Evolutionary conservation across 305 asterid genomes (phyloP), one percentile per base, ranked within the genome.

Genomic region (Striga hermonthica): DNA sequence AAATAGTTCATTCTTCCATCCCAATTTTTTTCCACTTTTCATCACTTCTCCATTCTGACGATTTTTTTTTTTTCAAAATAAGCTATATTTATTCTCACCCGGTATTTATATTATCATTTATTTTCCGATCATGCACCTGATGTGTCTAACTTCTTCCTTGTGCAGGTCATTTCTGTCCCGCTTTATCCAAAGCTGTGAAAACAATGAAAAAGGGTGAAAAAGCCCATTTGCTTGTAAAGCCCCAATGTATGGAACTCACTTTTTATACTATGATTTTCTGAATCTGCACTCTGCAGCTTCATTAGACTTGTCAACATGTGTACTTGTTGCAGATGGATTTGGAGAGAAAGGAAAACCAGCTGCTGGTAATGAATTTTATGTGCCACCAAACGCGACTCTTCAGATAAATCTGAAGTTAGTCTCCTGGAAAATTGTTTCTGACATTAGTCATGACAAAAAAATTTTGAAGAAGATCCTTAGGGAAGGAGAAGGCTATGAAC

Each of bases 151-250:
- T 6, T 59, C 13, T 56, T 11, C 49, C 34, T 7, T 75, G 6
- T 15, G 68, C 70, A 89, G 97, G 97, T 65, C 81, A 79, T 60
- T 88, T 90, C 60, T 92, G 98, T 67, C 97, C 95, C 78, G 97
- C 96, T 12, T 70, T 93, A 44, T 77, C 91, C 41, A 86, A 79
- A 76, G 96, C 96, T 34, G 88, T 90, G 75, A 90, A 84, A 74
- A 90, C 97, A 3, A 92, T 92, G 95, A 87, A 88, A 82, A 93
- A 84, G 66, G 98, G 94, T 36, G 97, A 93, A 72, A 83, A 82
- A 75, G 96, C 80, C 59, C 82, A 78, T 9, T 77, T 93, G 13
- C 75, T 86, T 0, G 96, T 93, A 39, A 87, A 90, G 69, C 98
- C 97, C 7, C 97, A 87, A 62, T 93, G 97, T 90, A 77, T 74